A percentile compares a stretch with the other conserved stretches of the same genome.
Evolutionary conservation across 2,329 filamentous ascomycete species (phyloP).

Genomic region (Hypoxylon sp.): DNA sequence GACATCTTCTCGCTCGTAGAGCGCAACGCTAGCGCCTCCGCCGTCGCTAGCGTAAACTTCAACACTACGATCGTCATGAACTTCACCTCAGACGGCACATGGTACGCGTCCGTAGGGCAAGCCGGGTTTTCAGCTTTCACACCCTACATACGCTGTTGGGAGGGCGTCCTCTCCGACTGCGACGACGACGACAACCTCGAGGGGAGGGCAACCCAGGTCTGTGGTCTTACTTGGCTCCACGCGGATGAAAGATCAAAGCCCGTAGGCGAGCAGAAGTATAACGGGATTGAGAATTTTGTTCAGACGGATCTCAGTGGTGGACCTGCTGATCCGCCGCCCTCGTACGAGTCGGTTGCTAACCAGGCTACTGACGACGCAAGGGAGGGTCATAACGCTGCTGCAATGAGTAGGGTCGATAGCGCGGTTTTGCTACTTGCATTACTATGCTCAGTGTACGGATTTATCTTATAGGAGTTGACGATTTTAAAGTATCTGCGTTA

Average conservation of each 20-base stretch:
- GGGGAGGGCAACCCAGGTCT: slow-evolving; percentile 20
- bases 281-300: slow-evolving; percentile 11
- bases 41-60: slow-evolving; percentile 14
- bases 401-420: slow-evolving; percentile 4
- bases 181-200: slow-evolving; percentile 24
- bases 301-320: neutral
- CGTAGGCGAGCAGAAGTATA: slow-evolving; percentile 15
- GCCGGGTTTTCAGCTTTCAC: slow-evolving; percentile 20
- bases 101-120: neutral
- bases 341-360: slow-evolving; percentile 13
- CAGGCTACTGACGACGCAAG: slow-evolving; percentile 12
- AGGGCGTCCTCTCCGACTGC: slow-evolving; percentile 27
- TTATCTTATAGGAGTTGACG: neutral
- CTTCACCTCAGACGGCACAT: slow-evolving; percentile 2
- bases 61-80: slow-evolving; percentile 31
- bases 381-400: slow-evolving; percentile 8
- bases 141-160: slow-evolving; percentile 19
- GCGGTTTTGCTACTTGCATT: slow-evolving; percentile 20
- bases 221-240: slow-evolving; percentile 11
- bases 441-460: slow-evolving; percentile 4
- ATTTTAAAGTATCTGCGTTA: neutral
- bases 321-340: neutral
- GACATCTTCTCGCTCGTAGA: slow-evolving; percentile 16
- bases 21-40: neutral
- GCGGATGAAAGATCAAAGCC: neutral